Conservation (phyloP, 2,329 filamentous ascomycete genomes). For the Pseudopyrenochaeta lycopersici region DNA sequence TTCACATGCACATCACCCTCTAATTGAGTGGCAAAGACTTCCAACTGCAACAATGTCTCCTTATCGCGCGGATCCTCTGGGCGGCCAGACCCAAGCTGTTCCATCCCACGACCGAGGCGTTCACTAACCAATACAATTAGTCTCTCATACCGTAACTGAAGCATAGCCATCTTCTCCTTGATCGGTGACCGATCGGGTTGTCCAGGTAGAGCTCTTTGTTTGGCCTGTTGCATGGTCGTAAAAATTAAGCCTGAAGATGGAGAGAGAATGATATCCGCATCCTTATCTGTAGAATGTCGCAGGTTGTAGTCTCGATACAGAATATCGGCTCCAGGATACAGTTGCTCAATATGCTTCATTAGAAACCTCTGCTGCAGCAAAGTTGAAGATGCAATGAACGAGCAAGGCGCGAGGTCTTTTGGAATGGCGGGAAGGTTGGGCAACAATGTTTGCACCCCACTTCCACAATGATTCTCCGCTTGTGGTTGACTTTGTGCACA, state of each 20-base stretch:
- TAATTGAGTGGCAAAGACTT: constrained; percentile 57
- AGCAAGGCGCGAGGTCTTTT: constrained; percentile 30
- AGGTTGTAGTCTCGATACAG: constrained; percentile 68
- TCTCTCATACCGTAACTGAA: constrained; percentile 70
- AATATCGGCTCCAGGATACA: constrained; percentile 61
- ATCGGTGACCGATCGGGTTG: constrained; percentile 54
- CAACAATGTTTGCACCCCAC: neutral
- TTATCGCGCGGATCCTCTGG: constrained; percentile 52
- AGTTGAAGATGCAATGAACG: constrained; percentile 65
- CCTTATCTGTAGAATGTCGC: constrained; percentile 48
- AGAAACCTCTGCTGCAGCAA: constrained; percentile 56
- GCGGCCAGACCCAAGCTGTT: constrained; percentile 26
- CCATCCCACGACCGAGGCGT: constrained; percentile 37
- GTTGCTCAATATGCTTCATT: constrained; percentile 59
- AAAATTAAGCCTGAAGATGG: constrained; percentile 73
- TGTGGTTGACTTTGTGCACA: neutral
- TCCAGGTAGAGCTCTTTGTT: constrained; percentile 75
- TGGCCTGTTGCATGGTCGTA: constrained; percentile 75
- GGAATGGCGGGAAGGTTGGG: constrained; percentile 38
- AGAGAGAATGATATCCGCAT: constrained; percentile 79
- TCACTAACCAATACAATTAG: constrained; percentile 74
- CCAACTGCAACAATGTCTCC: constrained; percentile 59
- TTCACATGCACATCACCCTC: constrained; percentile 48
- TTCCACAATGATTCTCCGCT: neutral
- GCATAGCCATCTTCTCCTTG: constrained; percentile 62